Base-by-base conservation (phyloP, 768 basidiomycete species). In the Cystobasidium tubakii region DNA sequence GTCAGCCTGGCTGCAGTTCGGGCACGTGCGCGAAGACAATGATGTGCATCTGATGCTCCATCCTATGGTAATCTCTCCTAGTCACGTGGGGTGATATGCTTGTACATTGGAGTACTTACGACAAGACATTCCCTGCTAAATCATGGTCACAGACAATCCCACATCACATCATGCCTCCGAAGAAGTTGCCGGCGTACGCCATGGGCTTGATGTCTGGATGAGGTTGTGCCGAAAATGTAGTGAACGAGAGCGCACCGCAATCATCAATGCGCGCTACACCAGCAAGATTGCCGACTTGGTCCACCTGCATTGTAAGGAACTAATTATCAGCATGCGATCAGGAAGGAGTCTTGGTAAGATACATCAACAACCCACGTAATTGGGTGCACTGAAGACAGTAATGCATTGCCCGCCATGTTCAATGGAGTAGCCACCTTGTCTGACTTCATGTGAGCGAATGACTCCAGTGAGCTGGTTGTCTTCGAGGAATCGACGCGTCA, bases 391-490 rank as follows among this genome's bases (percentile, higher is more conserved):
- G 81, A 93, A 94, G 7, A 92, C 92, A 15, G 96, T 98, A 34
- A 91, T 94, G 81, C 95, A 96, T 53, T 96, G 83, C 0, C 96
- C 95, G 76, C 90, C 86, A 79, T 98, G 96, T 80, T 98, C 96
- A 67, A 98, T 85, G 76, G 93, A 88, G 81, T 97, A 98, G 17
- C 96, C 96, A 73, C 90, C 66, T 50, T 76, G 55, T 74, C 96
- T 87, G 67, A 98, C 95, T 85, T 99, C 96, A 80, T 99, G 96
- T 77, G 90, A 92, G 62, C 96, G 89, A 76, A 97, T 89, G 71
- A 99, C 85, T 6, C 91, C 92, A 88, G 79, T 77, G 15, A 79
- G 31, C 60, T 70, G 71, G 75, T 79, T 79, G 62, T 25, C 7
- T 44, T 76, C 76, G 7, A 78, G 76, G 76, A 76, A 79, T 0